Evolutionary conservation across 306 rosid species (phyloP), one percentile per base, ranked within the genome.

Genomic region (Gillenia trifoliata): DNA sequence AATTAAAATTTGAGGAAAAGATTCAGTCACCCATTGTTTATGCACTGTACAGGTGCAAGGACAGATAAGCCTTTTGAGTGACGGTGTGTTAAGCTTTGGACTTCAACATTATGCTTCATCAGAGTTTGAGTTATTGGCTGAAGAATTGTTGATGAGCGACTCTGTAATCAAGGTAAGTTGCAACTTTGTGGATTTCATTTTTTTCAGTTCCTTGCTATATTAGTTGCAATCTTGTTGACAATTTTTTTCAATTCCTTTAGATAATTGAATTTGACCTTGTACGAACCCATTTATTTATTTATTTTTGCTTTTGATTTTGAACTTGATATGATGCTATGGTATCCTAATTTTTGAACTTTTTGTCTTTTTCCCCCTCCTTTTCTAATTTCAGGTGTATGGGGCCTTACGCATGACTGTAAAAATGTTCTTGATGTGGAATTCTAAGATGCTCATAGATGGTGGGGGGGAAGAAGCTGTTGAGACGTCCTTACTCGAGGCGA

Each of bases 401-500:
- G 98, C 99, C 56, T 81, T 95, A 55, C 99, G 99, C 72, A 95
- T 95, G 99, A 82, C 99, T 66, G 97, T 95, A 75, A 95, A 95
- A 83, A 92, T 95, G 92, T 95, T 95, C 85, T 88, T 95, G 92
- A 95, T 95, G 99, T 95, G 99, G 98, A 92, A 95, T 87, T 95
- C 98, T 66, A 84, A 85, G 81, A 75, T 95, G 97, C 91, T 92
- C 73, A 92, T 95, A 74, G 97, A 95, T 82, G 97, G 93, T 0
- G 98, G 98, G 64, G 96, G 90, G 65, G 99, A 92, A 75, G 76
- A 82, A 77, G 70, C 88, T 8, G 92, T 95, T 74, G 93, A 89
- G 65, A 92, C 99, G 72, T 95, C 99, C 71, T 69, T 83, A 80
- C 99, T 95, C 63, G 99, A 92, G 85, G 92, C 99, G 68, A 92